A percentile compares a stretch with the other conserved stretches of the same genome.
phyloP scores from a whole-genome alignment of 371 early-diverging fungal species.

The Circinella umbellata region DNA sequence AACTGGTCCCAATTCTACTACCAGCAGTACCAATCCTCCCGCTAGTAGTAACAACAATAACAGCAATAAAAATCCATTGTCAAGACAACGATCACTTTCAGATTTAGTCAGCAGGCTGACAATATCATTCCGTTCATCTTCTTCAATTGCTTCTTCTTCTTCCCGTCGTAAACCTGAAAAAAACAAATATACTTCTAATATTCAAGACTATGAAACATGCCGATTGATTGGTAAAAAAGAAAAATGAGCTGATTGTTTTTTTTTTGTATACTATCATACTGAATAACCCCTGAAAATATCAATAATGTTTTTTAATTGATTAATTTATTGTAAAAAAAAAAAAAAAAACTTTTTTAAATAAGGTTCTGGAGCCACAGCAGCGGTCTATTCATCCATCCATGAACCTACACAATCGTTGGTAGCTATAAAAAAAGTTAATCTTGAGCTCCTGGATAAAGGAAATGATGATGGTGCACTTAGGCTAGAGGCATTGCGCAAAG shows the following conservation, averaged over 20 bases:
- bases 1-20: neutral
- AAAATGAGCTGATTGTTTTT: neutral
- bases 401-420: conserved; percentile 34
- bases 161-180: neutral
- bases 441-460: conserved; percentile 26
- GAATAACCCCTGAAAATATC: neutral
- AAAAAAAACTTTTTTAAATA: neutral
- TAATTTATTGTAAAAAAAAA: neutral
- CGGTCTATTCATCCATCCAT: conserved; percentile 41
- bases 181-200: conserved; percentile 11
- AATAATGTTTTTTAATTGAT: neutral
- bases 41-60: neutral
- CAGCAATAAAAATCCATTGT: neutral
- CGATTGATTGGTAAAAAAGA: conserved; percentile 18
- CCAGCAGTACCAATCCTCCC: neutral
- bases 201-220: conserved; percentile 18
- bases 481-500: conserved; percentile 46
- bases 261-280: neutral
- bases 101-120: conserved; percentile 18
- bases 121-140: conserved; percentile 19
- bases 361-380: conserved; percentile 48
- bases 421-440: conserved; percentile 45
- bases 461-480: conserved; percentile 25
- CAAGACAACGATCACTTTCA: conserved; percentile 17
- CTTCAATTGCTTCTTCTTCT: conserved; percentile 12